Conservation (phyloP, 257 asterid species). For the Solanum pennellii region DNA sequence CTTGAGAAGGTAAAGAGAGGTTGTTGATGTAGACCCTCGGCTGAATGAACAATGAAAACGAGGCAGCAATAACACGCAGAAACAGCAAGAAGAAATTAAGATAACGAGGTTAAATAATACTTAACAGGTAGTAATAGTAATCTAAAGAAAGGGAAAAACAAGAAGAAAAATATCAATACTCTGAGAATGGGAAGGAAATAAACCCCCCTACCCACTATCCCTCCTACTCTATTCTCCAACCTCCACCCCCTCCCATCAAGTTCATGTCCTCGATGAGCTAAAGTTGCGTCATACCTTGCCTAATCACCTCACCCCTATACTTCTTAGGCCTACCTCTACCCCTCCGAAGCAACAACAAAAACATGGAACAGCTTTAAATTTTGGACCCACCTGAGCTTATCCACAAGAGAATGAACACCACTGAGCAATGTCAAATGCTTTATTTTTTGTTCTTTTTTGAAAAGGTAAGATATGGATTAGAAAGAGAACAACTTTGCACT, state of each 20-base stretch:
- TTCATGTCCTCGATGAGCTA: neutral
- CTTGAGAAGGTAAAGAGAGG: neutral
- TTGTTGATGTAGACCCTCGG: neutral
- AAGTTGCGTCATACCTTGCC: neutral
- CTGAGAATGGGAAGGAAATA: neutral
- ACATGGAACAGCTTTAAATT: neutral
- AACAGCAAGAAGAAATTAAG: neutral
- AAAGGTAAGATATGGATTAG: neutral
- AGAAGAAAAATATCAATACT: neutral
- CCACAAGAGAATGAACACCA: neutral
- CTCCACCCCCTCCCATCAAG: neutral
- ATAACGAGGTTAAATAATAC: neutral
- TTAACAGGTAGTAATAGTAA: neutral
- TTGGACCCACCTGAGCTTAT: neutral
- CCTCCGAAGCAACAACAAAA: neutral
- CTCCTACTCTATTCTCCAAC: neutral
- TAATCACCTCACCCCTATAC: neutral
- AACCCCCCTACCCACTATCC: neutral
- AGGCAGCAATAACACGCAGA: neutral
- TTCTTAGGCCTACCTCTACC: neutral
- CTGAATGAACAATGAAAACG: neutral
- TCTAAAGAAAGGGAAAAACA: neutral
- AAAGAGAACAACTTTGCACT: neutral
- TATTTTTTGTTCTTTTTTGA: neutral
- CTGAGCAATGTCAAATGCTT: neutral